Base-by-base conservation (phyloP, 2,329 filamentous ascomycete genomes). In the Mycogone perniciosa region DNA sequence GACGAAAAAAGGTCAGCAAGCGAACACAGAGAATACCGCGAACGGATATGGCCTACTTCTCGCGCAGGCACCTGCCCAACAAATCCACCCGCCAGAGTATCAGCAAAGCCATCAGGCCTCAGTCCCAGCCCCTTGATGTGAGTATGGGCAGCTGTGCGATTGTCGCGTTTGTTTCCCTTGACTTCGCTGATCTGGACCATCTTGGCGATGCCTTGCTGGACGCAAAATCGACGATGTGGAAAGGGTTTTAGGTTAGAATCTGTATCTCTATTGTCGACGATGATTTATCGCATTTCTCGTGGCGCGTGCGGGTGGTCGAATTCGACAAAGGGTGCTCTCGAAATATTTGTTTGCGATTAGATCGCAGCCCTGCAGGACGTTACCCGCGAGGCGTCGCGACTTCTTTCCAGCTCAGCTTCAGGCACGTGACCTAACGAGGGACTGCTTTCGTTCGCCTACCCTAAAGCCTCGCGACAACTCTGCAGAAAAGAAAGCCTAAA, bases 51-150 rank as follows among this genome's bases (percentile, higher is more conserved):
- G 34, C 74, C 57, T 73, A 95, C 89, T 80, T 99, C 93, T 74
- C 93, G 82, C 56, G 93, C 93, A 54, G 84, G 79, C 50, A 80
- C 78, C 70, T 99, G 93, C 47, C 93, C 93, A 44, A 97, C 85
- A 64, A 97, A 99, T 34, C 93, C 93, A 59, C 83, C 81, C 33
- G 83, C 80, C 55, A 88, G 81, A 58, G 80, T 81, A 66, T 96
- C 91, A 56, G 93, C 89, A 47, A 81, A 85, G 56, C 93, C 93
- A 83, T 96, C 89, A 45, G 81, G 68, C 64, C 88, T 88, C 60
- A 99, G 74, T 13, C 93, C 93, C 38, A 99, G 79, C 46, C 93
- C 93, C 69, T 90, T 95, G 79, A 99, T 99, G 72, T 99, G 93
- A 48, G 92, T 96, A 73, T 99, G 93, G 61, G 92, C 88, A 55